Evolutionary conservation across 345 rosid species (phyloP).

Genomic region (Linum trigynum): DNA sequence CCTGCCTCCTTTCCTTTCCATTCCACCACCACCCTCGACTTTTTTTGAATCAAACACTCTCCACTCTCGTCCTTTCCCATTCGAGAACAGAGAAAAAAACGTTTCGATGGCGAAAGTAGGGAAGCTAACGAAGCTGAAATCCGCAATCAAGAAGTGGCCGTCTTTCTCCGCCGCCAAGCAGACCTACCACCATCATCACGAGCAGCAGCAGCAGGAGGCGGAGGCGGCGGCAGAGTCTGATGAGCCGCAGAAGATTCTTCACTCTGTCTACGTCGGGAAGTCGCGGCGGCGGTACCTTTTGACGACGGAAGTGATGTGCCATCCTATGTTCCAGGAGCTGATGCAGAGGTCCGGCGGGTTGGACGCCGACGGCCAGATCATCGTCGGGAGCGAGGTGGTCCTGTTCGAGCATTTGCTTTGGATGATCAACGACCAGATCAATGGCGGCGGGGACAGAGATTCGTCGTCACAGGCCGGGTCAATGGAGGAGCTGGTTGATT

Average conservation of each 20-base stretch:
- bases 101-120: conserved; percentile 54
- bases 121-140: conserved; percentile 74
- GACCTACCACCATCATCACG: conserved; percentile 6
- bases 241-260: conserved; percentile 20
- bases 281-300: conserved; percentile 64
- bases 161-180: conserved; percentile 46
- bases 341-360: conserved; percentile 45
- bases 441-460: conserved; percentile 10
- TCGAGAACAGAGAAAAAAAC: background rate
- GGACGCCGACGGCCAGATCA: conserved; percentile 25
- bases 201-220: background rate
- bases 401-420: conserved; percentile 90
- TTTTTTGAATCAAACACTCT: conserved; percentile 4
- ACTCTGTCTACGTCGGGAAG: conserved; percentile 81
- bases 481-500: conserved; percentile 64
- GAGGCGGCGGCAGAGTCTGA: background rate
- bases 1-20: conserved; percentile 21
- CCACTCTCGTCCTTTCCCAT: background rate
- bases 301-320: conserved; percentile 41
- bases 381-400: conserved; percentile 80
- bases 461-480: conserved; percentile 39
- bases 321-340: conserved; percentile 75
- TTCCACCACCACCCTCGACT: background rate
- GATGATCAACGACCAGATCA: conserved; percentile 51
- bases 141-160: conserved; percentile 81